Percentiles rank a stretch among this genome's conserved stretches.
Conservation (phyloP, 139 green algal species). For the Chloropicon primus region DNA sequence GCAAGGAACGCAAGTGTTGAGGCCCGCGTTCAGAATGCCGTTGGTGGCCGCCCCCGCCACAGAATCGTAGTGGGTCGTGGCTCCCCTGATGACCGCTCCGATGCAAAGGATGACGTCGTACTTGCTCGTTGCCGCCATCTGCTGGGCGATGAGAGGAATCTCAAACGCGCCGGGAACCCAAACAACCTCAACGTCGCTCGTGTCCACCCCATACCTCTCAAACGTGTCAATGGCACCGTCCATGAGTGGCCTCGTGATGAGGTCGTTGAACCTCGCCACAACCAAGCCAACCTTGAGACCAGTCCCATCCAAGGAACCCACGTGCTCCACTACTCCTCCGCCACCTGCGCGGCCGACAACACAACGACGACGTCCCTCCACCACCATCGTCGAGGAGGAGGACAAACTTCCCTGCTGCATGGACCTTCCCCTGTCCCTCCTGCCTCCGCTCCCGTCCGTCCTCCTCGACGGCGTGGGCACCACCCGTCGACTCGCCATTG, state of each 20-base stretch:
- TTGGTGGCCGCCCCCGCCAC: slow-evolving; percentile 69
- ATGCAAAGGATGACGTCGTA: slow-evolving; percentile 84
- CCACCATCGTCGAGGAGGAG: not conserved
- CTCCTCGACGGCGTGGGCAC: too few species aligned
- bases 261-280: slow-evolving; percentile 83
- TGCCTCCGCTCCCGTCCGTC: too few species aligned
- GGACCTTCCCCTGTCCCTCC: too few species aligned
- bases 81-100: slow-evolving; percentile 78
- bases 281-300: slow-evolving; percentile 29
- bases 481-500: too few species aligned
- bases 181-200: slow-evolving; percentile 54
- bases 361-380: not conserved
- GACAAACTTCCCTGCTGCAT: too few species aligned
- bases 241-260: slow-evolving; percentile 84
- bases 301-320: not conserved
- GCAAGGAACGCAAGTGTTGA: slow-evolving; percentile 63
- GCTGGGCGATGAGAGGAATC: slow-evolving; percentile 78
- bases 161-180: slow-evolving; percentile 95
- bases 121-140: slow-evolving; percentile 69
- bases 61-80: slow-evolving; percentile 93
- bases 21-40: slow-evolving; percentile 52
- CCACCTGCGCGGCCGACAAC: not conserved
- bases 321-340: not conserved
- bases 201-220: slow-evolving; percentile 40
- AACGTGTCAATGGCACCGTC: slow-evolving; percentile 65